Evolutionary conservation across 2,329 filamentous ascomycete species (phyloP).

Genomic region (Capronia epimyces): DNA sequence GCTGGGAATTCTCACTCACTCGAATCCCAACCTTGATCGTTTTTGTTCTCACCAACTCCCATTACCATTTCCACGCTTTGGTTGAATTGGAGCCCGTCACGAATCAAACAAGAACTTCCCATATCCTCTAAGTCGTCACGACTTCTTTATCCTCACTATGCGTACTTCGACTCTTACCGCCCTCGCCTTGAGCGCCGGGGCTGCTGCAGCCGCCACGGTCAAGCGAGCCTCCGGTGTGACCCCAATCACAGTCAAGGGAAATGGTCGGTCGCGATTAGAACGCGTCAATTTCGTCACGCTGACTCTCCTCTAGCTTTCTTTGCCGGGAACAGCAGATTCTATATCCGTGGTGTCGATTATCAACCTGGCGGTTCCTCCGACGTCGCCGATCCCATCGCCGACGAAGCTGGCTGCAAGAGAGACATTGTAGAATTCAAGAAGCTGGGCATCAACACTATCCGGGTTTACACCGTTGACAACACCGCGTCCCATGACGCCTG

Average conservation of each 20-base stretch:
- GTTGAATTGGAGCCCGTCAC: constrained; percentile 5
- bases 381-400: constrained; percentile 68
- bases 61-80: constrained; percentile 9
- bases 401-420: constrained; percentile 64
- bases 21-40: constrained; percentile 15
- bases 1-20: constrained; percentile 23
- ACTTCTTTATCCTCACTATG: constrained; percentile 40
- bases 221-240: constrained; percentile 45
- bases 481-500: constrained; percentile 72
- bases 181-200: constrained; percentile 44
- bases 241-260: constrained; percentile 58
- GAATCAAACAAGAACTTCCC: neutral
- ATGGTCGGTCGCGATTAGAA: constrained; percentile 41
- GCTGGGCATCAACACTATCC: constrained; percentile 82
- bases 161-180: constrained; percentile 47
- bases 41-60: constrained; percentile 2
- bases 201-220: constrained; percentile 41
- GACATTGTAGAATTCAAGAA: constrained; percentile 78
- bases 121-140: constrained; percentile 2
- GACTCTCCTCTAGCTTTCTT: constrained; percentile 51
- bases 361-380: constrained; percentile 61
- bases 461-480: constrained; percentile 92
- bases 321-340: constrained; percentile 54
- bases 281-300: neutral
- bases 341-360: constrained; percentile 55